Conservation (phyloP, 192 early-diverging fungal species). For the Dimargaris cristalligena region DNA sequence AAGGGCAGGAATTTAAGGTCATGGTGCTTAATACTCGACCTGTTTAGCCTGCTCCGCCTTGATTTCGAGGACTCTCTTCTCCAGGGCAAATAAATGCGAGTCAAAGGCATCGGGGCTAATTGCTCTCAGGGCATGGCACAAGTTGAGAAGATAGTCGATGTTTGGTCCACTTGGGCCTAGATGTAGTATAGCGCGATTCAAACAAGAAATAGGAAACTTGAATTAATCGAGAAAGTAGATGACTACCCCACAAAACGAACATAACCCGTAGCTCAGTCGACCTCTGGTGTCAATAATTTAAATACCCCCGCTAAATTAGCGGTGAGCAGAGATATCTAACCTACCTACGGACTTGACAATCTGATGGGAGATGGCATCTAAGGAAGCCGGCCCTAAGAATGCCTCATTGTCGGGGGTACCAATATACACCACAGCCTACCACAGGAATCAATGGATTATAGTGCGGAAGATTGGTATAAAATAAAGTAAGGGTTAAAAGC, state of each 20-base stretch:
- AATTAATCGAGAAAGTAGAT: too few species aligned
- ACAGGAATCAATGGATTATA: too few species aligned
- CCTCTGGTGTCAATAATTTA: neutral
- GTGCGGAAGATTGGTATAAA: too few species aligned
- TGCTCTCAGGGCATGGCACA: constrained; percentile 39
- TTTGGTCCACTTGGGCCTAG: constrained; percentile 52
- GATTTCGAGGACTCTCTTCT: constrained; percentile 20
- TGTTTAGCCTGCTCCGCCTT: neutral
- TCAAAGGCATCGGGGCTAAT: constrained; percentile 33
- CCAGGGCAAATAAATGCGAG: constrained; percentile 40
- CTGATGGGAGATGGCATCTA: constrained; percentile 41
- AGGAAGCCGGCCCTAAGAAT: constrained; percentile 51
- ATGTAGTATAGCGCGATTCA: too few species aligned
- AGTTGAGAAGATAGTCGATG: constrained; percentile 47
- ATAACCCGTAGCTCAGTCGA: too few species aligned
- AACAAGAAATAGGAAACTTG: too few species aligned
- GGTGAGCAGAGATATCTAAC: too few species aligned
- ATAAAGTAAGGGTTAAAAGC: too few species aligned
- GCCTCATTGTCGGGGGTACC: constrained; percentile 55
- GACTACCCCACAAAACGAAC: too few species aligned
- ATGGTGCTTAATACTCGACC: too few species aligned
- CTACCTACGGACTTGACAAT: constrained; percentile 43
- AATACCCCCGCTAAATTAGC: too few species aligned
- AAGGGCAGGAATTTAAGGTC: too few species aligned
- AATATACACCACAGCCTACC: constrained; percentile 61